These are phyloP conservation scores for Aspergillus fructus DNA, from an alignment of 2,329 filamentous ascomycete genomes.

Conservation along the genomic window DNA sequence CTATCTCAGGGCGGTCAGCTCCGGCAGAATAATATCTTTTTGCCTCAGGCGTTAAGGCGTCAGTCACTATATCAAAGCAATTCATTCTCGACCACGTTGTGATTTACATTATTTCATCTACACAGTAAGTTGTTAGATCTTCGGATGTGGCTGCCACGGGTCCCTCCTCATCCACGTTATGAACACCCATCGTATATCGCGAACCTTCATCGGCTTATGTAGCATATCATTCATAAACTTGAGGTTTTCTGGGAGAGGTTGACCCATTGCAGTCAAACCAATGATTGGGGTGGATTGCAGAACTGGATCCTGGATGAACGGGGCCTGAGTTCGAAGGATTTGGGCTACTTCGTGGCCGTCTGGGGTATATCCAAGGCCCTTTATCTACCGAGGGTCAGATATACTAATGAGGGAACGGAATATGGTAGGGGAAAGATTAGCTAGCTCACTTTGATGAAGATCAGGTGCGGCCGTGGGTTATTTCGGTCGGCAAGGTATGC, in stretches of 20 bases:
- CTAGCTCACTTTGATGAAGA: background rate
- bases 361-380: background rate
- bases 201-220: background rate
- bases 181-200: background rate
- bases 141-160: background rate
- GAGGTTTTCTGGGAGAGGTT: background rate
- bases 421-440: background rate
- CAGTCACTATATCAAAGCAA: background rate
- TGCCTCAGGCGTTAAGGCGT: slow-evolving; percentile 8
- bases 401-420: no score
- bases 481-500: background rate
- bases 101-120: background rate
- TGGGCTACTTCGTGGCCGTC: background rate
- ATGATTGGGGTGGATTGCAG: background rate
- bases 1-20: slow-evolving; percentile 7
- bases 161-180: background rate
- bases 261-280: background rate
- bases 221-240: background rate
- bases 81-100: background rate
- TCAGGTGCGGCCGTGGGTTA: background rate
- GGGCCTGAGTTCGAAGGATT: background rate
- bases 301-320: background rate
- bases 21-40: slow-evolving; percentile 1
- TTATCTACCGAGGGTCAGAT: background rate
- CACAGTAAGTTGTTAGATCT: background rate